Evolutionary conservation across 257 asterid genomes (phyloP).

Genomic region (Ajuga chamaepitys): DNA sequence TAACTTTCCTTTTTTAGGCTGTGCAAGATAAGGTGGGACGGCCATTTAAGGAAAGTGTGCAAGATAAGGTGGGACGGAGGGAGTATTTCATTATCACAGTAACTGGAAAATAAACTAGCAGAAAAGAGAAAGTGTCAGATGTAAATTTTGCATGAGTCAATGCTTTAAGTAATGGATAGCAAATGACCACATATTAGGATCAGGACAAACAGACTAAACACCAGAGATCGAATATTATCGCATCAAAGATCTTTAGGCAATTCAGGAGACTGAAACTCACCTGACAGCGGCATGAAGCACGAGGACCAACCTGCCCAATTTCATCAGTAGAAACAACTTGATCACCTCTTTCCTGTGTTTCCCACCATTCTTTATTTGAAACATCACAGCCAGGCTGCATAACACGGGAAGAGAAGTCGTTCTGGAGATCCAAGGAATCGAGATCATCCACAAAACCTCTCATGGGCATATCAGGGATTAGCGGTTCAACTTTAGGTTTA

Average conservation of each 20-base stretch:
- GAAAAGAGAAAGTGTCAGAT: constrained; percentile 1
- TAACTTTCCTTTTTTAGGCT: too few species aligned
- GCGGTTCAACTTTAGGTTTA: constrained; percentile 57
- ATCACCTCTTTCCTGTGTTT: constrained; percentile 77
- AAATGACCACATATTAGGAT: background rate
- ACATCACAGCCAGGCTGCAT: constrained; percentile 35
- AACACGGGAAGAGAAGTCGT: constrained; percentile 41
- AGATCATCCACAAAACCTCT: constrained; percentile 82
- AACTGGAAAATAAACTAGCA: constrained; percentile 9
- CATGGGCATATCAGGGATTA: constrained; percentile 73
- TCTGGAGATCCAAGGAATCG: constrained; percentile 30
- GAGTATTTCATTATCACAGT: too few species aligned
- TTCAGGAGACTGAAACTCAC: constrained; percentile 33
- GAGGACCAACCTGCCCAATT: constrained; percentile 91
- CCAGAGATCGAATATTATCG: background rate
- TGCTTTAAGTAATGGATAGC: background rate
- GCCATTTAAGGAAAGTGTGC: too few species aligned
- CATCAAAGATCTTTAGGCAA: background rate
- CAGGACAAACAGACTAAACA: background rate
- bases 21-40: too few species aligned
- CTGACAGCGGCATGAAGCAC: constrained; percentile 88
- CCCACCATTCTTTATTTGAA: constrained; percentile 80
- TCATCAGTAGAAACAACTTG: constrained; percentile 75
- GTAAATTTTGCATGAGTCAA: background rate
- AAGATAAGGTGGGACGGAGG: too few species aligned